phyloP scores from a whole-genome alignment of 2,329 filamentous ascomycete genomes.

The Cladophialophora yegresii region DNA sequence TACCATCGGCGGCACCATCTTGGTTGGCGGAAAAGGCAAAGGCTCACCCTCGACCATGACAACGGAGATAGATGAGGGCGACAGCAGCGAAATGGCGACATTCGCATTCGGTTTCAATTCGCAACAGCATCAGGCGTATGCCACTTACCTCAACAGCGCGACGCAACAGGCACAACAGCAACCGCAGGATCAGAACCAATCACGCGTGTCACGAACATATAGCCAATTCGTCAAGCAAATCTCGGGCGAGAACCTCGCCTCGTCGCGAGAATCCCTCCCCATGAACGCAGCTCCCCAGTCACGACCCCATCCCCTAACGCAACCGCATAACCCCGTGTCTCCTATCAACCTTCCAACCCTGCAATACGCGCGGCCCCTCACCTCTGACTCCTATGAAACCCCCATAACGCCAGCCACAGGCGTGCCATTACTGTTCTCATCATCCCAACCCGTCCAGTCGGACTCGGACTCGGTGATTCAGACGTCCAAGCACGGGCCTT shows the following conservation, averaged over 20 bases:
- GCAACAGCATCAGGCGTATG: constrained; percentile 21
- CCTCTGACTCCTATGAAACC: constrained; percentile 15
- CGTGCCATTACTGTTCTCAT: constrained; percentile 17
- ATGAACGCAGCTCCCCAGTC: not conserved
- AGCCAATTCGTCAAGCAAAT: constrained; percentile 9
- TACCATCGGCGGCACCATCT: not conserved
- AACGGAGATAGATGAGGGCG: not conserved
- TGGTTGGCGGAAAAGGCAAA: constrained; percentile 7
- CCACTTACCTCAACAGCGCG: constrained; percentile 18
- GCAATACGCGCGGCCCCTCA: constrained; percentile 20
- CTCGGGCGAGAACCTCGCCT: not conserved
- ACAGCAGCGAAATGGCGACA: constrained; percentile 22
- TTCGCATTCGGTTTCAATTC: constrained; percentile 29
- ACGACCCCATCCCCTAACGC: not conserved
- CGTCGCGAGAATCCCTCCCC: not conserved
- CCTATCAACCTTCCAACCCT: not conserved
- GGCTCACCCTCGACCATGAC: constrained; percentile 14
- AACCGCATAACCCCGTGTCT: not conserved
- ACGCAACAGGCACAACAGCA: not conserved
- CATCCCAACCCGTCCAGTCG: not conserved
- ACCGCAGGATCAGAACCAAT: constrained; percentile 2
- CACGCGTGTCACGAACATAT: not conserved
- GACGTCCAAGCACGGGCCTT: constrained; percentile 2
- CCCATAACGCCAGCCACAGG: constrained; percentile 27
- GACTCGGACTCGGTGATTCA: not conserved